Evolutionary conservation across 345 rosid genomes (phyloP).

Genomic region (Populus euphratica): DNA sequence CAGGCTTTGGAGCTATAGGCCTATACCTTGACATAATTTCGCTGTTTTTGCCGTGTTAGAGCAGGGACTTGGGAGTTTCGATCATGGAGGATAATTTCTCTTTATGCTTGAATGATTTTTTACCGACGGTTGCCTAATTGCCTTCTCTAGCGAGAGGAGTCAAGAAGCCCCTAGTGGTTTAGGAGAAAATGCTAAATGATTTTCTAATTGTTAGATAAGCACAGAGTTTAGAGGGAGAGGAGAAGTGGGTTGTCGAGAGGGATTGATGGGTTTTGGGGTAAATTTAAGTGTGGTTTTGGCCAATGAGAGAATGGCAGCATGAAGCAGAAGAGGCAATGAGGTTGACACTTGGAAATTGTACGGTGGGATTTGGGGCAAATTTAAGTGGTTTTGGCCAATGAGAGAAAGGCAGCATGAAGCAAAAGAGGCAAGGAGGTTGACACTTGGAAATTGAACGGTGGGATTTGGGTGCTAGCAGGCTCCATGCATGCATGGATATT

Average conservation of each 20-base stretch:
- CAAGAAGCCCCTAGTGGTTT: not conserved
- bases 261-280: constrained; percentile 7
- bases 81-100: constrained; percentile 41
- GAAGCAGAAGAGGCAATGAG: constrained; percentile 28
- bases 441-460: constrained; percentile 59
- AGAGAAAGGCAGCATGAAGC: constrained; percentile 44
- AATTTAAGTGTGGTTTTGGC: constrained; percentile 14
- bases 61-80: constrained; percentile 50
- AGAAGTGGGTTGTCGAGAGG: not conserved
- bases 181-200: not conserved
- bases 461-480: constrained; percentile 34
- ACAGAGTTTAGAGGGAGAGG: not conserved
- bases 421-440: constrained; percentile 35
- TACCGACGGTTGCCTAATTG: too few relatives aligned
- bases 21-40: constrained; percentile 86
- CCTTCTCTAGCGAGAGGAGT: not conserved
- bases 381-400: constrained; percentile 30
- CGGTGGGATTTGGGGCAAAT: constrained; percentile 44
- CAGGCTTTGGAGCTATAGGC: constrained; percentile 93
- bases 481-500: constrained; percentile 49
- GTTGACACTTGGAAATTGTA: constrained; percentile 49
- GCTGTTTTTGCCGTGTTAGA: constrained; percentile 65
- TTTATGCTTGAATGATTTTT: not conserved
- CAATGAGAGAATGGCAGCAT: constrained; percentile 52
- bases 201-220: not conserved